phyloP scores from a whole-genome alignment of 257 asterid species.

The Plantago elongata region DNA sequence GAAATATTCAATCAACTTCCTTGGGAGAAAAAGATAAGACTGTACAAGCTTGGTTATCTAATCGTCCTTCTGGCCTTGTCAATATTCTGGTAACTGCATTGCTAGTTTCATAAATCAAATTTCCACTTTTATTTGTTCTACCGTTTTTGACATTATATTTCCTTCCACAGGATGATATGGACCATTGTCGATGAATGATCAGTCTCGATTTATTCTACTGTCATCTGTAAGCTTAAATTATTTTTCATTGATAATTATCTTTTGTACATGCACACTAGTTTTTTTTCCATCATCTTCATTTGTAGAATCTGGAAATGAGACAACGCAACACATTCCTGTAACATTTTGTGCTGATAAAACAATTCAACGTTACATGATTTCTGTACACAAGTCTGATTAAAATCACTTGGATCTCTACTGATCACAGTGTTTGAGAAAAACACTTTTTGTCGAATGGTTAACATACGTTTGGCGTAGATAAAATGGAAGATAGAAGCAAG shows the following conservation, averaged over 20 bases:
- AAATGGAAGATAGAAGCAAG: too few species aligned
- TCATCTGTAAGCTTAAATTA: conserved; percentile 20
- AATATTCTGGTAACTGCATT: conserved; percentile 45
- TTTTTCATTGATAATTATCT: not conserved
- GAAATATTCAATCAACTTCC: conserved; percentile 83
- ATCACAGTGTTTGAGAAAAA: too few species aligned
- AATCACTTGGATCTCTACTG: too few species aligned
- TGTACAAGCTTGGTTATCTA: conserved; percentile 69
- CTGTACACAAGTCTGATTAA: too few species aligned
- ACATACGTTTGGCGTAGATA: too few species aligned
- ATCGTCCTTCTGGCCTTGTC: conserved; percentile 45
- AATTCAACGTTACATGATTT: too few species aligned
- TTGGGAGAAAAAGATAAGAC: conserved; percentile 57
- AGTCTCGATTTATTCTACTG: conserved; percentile 10
- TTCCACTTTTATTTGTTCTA: not conserved
- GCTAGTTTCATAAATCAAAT: not conserved
- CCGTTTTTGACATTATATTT: conserved; percentile 11
- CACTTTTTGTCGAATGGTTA: too few species aligned
- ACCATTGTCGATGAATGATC: conserved; percentile 56
- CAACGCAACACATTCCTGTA: too few species aligned
- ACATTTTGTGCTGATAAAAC: too few species aligned
- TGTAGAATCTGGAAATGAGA: too few species aligned
- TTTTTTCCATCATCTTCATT: too few species aligned
- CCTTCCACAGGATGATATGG: conserved; percentile 62
- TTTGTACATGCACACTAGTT: too few species aligned